phyloP scores from a whole-genome alignment of 148 eudicot species.

The Amaranthus hypochondriacus region DNA sequence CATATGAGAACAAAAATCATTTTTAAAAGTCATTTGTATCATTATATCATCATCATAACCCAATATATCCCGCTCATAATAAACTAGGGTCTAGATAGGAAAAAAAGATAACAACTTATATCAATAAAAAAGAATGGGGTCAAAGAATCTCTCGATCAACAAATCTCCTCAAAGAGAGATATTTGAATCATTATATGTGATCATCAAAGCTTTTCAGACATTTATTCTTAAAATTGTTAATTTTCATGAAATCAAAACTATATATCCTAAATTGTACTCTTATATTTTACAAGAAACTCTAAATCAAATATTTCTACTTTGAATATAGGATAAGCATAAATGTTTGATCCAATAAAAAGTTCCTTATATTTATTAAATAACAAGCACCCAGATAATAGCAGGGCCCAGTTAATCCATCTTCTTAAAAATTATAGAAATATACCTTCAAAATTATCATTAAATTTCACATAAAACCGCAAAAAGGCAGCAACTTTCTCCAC shows the following conservation, averaged over 20 bases:
- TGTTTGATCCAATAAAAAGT: conserved; percentile 22
- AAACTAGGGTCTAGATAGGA: too few relatives aligned
- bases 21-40: too few relatives aligned
- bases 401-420: conserved; percentile 22
- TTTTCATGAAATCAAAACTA: conserved; percentile 12
- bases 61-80: too few relatives aligned
- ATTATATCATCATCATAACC: too few relatives aligned
- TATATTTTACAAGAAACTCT: conserved; percentile 17
- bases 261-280: conserved; percentile 2
- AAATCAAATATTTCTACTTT: conserved; percentile 18
- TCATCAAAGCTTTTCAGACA: conserved; percentile 19
- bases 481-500: background rate
- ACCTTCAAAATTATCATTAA: background rate
- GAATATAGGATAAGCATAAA: conserved; percentile 14
- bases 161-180: too few relatives aligned
- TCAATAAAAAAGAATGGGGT: too few relatives aligned
- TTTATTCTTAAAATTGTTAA: background rate
- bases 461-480: background rate
- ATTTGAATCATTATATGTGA: conserved; percentile 11
- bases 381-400: conserved; percentile 8
- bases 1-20: background rate
- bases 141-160: too few relatives aligned
- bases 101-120: too few relatives aligned
- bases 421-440: background rate
- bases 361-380: background rate